phyloP scores from a whole-genome alignment of 257 asterid genomes.

The Petrea volubilis region DNA sequence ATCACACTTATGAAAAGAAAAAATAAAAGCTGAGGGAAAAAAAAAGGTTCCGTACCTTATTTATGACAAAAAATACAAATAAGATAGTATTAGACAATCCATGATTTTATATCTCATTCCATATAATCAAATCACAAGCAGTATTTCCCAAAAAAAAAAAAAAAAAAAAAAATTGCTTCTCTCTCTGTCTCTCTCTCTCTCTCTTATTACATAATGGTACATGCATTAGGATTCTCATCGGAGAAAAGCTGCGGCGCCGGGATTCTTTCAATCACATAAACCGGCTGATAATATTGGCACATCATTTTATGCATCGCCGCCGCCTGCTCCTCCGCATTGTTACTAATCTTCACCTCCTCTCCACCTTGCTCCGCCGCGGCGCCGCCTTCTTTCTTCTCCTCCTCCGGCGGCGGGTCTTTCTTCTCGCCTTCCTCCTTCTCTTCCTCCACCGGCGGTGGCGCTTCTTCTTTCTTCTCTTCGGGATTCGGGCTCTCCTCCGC shows the following conservation, averaged over 20 bases:
- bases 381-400: constrained; percentile 29
- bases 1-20: too few relatives aligned
- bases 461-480: constrained; percentile 49
- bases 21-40: too few relatives aligned
- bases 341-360: constrained; percentile 32
- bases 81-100: constrained; percentile 21
- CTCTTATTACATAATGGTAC: constrained; percentile 48
- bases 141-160: too few relatives aligned
- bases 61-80: constrained; percentile 10
- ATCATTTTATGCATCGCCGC: constrained; percentile 38
- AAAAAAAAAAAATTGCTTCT: not conserved
- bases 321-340: constrained; percentile 36
- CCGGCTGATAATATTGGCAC: constrained; percentile 59
- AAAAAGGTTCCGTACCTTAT: too few relatives aligned
- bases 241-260: constrained; percentile 91
- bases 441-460: constrained; percentile 26
- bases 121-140: constrained; percentile 7
- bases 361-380: constrained; percentile 29
- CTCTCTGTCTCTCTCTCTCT: not conserved
- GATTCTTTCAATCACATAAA: constrained; percentile 61
- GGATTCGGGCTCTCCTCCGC: constrained; percentile 47
- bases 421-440: constrained; percentile 41
- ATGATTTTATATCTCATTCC: not conserved
- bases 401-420: constrained; percentile 28
- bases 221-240: constrained; percentile 92